Evolutionary conservation across 768 basidiomycete species (phyloP).

Genomic region (Coprinopsis strossmayeri): DNA sequence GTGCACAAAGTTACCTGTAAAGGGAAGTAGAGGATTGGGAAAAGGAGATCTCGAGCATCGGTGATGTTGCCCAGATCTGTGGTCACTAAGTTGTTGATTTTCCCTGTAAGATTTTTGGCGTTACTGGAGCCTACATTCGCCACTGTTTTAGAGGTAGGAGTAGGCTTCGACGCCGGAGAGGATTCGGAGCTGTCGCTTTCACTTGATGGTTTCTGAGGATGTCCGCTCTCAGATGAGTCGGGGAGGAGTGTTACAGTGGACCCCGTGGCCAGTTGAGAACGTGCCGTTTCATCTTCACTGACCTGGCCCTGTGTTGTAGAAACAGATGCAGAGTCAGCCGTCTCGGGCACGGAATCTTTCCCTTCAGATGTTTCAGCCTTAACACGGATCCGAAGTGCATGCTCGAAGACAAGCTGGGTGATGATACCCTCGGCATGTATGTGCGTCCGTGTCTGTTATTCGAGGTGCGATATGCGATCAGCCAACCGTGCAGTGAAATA

Average conservation of each 20-base stretch:
- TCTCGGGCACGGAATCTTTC: no score
- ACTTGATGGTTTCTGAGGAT: background rate
- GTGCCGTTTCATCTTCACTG: conserved; percentile 1
- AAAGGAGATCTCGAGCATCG: conserved; percentile 30
- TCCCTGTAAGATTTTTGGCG: conserved; percentile 52
- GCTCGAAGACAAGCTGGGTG: conserved; percentile 36
- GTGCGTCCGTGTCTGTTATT: conserved; percentile 41
- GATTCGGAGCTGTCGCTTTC: no score
- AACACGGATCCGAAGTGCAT: conserved; percentile 53
- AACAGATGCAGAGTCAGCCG: no score
- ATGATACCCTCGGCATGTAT: conserved; percentile 43
- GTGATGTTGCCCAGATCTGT: conserved; percentile 47
- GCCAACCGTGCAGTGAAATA: no score
- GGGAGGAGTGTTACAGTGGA: no score
- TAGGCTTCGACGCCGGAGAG: no score
- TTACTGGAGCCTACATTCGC: conserved; percentile 10
- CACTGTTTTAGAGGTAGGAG: no score
- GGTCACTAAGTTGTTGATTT: conserved; percentile 73
- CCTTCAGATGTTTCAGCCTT: conserved; percentile 33
- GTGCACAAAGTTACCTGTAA: conserved; percentile 34
- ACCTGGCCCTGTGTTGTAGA: conserved; percentile 5
- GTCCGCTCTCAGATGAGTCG: no score
- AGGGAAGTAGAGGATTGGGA: conserved; percentile 32
- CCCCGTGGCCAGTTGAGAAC: conserved; percentile 7
- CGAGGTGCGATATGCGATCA: conserved; percentile 16